Evolutionary conservation across 306 rosid genomes (phyloP).

Genomic region (Potentilla sterilis): DNA sequence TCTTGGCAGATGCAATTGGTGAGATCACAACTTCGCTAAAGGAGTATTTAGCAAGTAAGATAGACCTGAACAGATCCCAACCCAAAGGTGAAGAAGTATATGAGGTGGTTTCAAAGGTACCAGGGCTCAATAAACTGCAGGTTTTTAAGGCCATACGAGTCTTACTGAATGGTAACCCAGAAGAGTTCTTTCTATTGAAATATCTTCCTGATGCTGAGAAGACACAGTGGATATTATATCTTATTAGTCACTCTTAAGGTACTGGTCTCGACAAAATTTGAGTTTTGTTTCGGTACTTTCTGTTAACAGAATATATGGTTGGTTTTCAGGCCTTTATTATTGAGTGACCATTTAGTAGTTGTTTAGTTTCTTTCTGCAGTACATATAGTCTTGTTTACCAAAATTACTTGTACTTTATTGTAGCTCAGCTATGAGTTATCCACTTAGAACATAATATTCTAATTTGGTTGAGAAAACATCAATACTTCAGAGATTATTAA

Average conservation of each 20-base stretch:
- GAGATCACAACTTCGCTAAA: not conserved
- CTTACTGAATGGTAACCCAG: not conserved
- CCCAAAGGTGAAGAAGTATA: constrained; percentile 3
- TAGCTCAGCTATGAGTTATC: not conserved
- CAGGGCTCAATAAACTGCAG: not conserved
- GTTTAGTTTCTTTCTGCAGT: not conserved
- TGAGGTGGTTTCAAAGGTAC: constrained; percentile 5
- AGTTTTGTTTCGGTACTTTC: too few species aligned
- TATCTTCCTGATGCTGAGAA: constrained; percentile 5
- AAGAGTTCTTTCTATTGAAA: not conserved
- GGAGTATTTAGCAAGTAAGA: constrained; percentile 2
- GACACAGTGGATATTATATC: not conserved
- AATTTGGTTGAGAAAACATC: not conserved
- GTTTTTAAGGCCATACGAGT: constrained; percentile 1
- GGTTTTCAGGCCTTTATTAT: not conserved
- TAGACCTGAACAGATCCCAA: not conserved
- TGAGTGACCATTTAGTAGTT: not conserved
- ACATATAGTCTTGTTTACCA: not conserved
- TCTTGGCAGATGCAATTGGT: not conserved
- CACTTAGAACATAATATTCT: not conserved
- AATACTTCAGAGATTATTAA: not conserved
- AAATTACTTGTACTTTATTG: not conserved
- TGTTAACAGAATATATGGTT: not conserved
- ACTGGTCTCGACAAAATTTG: not conserved
- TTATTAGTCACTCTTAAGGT: not conserved